A percentile compares a stretch with the other conserved stretches of the same genome.
These are phyloP conservation scores for Clonostachys sp. DNA, from an alignment of 2,329 filamentous ascomycete genomes.

Conservation along the genomic window DNA sequence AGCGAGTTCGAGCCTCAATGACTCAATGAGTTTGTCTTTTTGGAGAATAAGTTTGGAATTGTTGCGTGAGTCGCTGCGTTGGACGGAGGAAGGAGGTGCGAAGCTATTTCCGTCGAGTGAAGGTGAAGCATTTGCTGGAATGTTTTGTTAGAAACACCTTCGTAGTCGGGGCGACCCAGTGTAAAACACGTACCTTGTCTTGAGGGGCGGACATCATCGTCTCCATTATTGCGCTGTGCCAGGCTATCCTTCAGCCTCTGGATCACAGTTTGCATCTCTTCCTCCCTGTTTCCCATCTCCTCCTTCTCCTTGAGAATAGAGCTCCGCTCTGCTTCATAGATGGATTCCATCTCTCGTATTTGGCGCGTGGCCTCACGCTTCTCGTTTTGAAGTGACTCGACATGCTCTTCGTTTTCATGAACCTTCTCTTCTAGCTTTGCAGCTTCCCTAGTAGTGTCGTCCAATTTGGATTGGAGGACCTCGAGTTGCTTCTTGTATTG, in stretches of 20 bases:
- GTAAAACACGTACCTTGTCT: slow-evolving; percentile 46
- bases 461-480: slow-evolving; percentile 78
- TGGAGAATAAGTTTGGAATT: slow-evolving; percentile 87
- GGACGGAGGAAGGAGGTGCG: slow-evolving; percentile 77
- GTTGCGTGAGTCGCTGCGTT: slow-evolving; percentile 84
- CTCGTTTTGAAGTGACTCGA: slow-evolving; percentile 77
- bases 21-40: slow-evolving; percentile 96
- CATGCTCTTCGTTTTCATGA: slow-evolving; percentile 80
- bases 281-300: slow-evolving; percentile 75
- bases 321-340: slow-evolving; percentile 86
- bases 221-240: slow-evolving; percentile 63
- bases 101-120: slow-evolving; percentile 74
- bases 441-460: slow-evolving; percentile 81
- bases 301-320: slow-evolving; percentile 90
- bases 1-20: slow-evolving; percentile 83
- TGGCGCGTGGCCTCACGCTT: slow-evolving; percentile 80
- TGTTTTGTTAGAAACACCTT: slow-evolving; percentile 4
- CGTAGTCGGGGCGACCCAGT: slow-evolving; percentile 1
- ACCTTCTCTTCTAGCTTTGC: slow-evolving; percentile 80
- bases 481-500: slow-evolving; percentile 81
- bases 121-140: slow-evolving; percentile 52
- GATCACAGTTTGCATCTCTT: slow-evolving; percentile 86
- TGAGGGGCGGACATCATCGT: slow-evolving; percentile 53
- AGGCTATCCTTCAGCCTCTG: slow-evolving; percentile 88
- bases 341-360: slow-evolving; percentile 85